A percentile compares a stretch with the other conserved stretches of the same genome.
Evolutionary conservation across 192 early-diverging fungal species (phyloP).

Genomic region (Coemansia sp.): DNA sequence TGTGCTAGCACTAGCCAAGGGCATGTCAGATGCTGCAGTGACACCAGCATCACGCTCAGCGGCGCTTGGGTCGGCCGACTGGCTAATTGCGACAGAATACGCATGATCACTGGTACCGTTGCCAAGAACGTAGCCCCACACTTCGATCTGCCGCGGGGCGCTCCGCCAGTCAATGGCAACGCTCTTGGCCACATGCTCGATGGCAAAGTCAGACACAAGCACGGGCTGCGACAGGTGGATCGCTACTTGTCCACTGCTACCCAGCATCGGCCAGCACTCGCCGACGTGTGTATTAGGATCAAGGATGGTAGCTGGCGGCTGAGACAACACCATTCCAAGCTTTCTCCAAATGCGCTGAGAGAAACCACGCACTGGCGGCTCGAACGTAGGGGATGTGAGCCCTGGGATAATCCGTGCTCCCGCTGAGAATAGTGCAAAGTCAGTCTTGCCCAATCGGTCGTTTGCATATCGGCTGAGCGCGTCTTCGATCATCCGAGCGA

Average conservation of each 20-base stretch:
- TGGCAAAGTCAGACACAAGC: slow-evolving; percentile 61
- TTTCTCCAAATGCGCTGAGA: slow-evolving; percentile 19
- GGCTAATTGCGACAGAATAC: not conserved
- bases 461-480: slow-evolving; percentile 63
- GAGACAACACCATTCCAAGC: slow-evolving; percentile 41
- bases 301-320: slow-evolving; percentile 46
- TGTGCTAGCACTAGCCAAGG: not conserved
- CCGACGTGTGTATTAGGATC: slow-evolving; percentile 61
- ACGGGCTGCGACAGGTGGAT: slow-evolving; percentile 63
- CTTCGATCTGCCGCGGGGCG: slow-evolving; percentile 65
- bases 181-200: slow-evolving; percentile 68
- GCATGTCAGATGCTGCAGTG: not conserved
- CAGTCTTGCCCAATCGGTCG: slow-evolving; percentile 60
- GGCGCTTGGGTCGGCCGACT: not conserved
- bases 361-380: slow-evolving; percentile 33
- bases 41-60: not conserved
- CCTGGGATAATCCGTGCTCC: slow-evolving; percentile 65
- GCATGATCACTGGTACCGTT: not conserved
- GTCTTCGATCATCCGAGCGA: slow-evolving; percentile 60
- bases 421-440: slow-evolving; percentile 68
- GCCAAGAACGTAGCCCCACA: slow-evolving; percentile 61
- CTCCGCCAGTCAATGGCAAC: slow-evolving; percentile 62
- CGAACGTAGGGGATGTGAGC: slow-evolving; percentile 65
- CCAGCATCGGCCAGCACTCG: slow-evolving; percentile 76
- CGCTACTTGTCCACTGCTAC: slow-evolving; percentile 62